phyloP scores from a whole-genome alignment of 1,284 basidiomycete species.

The Ceratobasidium sp. region DNA sequence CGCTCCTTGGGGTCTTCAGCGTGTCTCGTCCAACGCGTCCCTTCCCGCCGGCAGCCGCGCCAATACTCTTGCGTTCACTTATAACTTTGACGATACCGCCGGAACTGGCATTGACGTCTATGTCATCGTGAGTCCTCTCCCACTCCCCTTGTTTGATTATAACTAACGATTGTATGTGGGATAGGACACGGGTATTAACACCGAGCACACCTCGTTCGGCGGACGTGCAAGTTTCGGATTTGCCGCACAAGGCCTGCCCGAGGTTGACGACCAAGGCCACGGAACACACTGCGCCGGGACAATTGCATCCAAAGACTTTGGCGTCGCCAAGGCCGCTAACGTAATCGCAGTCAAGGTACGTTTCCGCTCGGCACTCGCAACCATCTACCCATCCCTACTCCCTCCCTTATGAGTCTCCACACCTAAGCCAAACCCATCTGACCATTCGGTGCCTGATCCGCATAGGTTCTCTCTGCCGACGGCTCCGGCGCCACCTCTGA shows the following conservation, averaged over 20 bases:
- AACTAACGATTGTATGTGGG: neutral
- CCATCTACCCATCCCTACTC: neutral
- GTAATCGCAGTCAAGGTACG: conserved; percentile 43
- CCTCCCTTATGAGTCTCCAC: conserved; percentile 4
- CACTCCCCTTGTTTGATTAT: neutral
- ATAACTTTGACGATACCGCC: conserved; percentile 43
- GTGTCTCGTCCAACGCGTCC: conserved; percentile 21
- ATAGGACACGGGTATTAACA: conserved; percentile 47
- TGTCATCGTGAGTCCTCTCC: conserved; percentile 23
- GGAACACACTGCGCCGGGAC: conserved; percentile 48
- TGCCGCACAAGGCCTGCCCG: conserved; percentile 29
- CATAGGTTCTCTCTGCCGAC: conserved; percentile 44
- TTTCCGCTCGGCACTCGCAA: neutral
- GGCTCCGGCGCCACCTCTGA: conserved; percentile 48
- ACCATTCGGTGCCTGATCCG: neutral
- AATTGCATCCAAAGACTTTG: conserved; percentile 46
- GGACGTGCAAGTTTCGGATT: conserved; percentile 46
- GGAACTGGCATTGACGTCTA: conserved; percentile 49
- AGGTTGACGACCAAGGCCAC: conserved; percentile 48
- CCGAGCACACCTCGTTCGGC: conserved; percentile 41
- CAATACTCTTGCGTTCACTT: conserved; percentile 43
- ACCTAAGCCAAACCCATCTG: neutral
- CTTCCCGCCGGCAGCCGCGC: conserved; percentile 44
- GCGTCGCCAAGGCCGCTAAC: conserved; percentile 43
- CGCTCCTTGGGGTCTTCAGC: conserved; percentile 49